Conservation (phyloP, 139 green algal genomes). For the Coccomyxa sp. region DNA sequence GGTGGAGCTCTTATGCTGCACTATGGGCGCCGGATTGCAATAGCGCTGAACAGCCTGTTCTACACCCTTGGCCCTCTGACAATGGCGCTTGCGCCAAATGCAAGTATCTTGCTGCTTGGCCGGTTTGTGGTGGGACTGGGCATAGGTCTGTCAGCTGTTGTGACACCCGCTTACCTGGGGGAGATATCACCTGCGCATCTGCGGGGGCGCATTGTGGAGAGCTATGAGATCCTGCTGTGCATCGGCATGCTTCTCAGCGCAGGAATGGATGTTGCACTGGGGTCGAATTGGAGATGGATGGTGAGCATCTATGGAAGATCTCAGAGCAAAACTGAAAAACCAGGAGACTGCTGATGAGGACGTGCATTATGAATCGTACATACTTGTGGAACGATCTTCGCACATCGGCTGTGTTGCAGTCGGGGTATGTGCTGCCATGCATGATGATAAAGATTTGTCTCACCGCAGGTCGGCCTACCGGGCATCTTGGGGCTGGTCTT, state of each 20-base stretch:
- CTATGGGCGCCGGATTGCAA: constrained; percentile 61
- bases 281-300: constrained; percentile 66
- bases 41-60: constrained; percentile 52
- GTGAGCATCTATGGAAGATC: no score
- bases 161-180: constrained; percentile 79
- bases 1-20: constrained; percentile 73
- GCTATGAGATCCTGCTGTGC: constrained; percentile 68
- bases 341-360: no score
- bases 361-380: no score
- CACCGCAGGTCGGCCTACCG: neutral
- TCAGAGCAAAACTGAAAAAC: no score
- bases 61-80: constrained; percentile 66
- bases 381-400: constrained; percentile 27
- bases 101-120: constrained; percentile 57
- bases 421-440: no score
- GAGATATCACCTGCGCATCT: constrained; percentile 65
- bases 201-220: constrained; percentile 10
- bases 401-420: constrained; percentile 3
- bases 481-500: constrained; percentile 1
- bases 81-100: constrained; percentile 47
- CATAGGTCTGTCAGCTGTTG: constrained; percentile 70
- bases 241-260: constrained; percentile 66
- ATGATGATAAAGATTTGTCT: neutral
- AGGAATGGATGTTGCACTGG: constrained; percentile 56
- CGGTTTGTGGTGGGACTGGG: constrained; percentile 69